phyloP scores from a whole-genome alignment of 345 rosid species.

The Microcos paniculata region DNA sequence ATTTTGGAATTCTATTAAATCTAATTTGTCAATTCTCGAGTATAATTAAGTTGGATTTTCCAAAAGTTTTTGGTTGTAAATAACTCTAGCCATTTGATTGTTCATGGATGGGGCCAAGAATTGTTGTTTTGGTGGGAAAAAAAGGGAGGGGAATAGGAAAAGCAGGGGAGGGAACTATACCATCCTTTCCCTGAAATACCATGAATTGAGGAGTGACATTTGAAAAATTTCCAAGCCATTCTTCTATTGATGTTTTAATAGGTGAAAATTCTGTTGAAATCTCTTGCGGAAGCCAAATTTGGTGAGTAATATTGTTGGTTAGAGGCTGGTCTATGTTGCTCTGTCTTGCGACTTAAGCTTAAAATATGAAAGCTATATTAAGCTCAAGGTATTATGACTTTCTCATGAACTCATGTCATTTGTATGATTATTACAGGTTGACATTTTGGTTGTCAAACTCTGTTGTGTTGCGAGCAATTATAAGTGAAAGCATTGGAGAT shows the following conservation, averaged over 20 bases:
- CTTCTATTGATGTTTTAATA: background rate
- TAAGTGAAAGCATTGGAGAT: slow-evolving; percentile 47
- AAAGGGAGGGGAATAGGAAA: background rate
- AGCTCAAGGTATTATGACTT: background rate
- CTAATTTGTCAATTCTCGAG: background rate
- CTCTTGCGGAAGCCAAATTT: background rate
- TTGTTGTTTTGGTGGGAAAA: background rate
- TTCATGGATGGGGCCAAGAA: background rate
- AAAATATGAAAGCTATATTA: background rate
- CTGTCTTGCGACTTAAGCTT: background rate
- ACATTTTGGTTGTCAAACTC: slow-evolving; percentile 95
- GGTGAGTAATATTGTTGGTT: background rate
- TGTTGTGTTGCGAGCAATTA: slow-evolving; percentile 65
- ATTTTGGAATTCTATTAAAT: background rate
- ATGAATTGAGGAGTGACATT: background rate
- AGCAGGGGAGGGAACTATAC: background rate
- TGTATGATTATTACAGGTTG: slow-evolving; percentile 49
- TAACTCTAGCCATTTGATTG: background rate
- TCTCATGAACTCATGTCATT: slow-evolving; percentile 5
- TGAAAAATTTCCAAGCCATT: background rate
- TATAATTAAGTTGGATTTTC: background rate
- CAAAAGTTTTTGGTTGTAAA: background rate
- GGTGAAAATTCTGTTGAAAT: background rate
- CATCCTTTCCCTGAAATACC: background rate
- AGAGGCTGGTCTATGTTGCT: background rate